Evolutionary conservation across 2,329 filamentous ascomycete genomes (phyloP).

Genomic region (Pyrenophora seminiperda): DNA sequence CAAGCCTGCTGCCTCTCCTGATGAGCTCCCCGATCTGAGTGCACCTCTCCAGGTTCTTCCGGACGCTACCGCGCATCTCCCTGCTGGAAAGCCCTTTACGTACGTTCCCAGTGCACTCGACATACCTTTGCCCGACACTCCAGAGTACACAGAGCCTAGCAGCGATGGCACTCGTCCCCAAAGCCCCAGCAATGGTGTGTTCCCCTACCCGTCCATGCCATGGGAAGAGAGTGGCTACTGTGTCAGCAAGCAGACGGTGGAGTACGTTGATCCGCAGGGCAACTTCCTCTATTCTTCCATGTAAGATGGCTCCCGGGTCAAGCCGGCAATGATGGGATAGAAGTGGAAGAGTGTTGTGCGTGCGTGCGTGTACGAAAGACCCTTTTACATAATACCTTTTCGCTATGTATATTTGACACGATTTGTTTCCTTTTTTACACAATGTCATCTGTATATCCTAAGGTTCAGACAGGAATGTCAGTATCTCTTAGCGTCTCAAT

Average conservation of each 20-base stretch:
- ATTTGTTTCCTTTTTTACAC: constrained; percentile 14
- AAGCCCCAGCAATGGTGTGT: constrained; percentile 14
- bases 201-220: constrained; percentile 24
- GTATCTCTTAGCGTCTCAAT: constrained; percentile 4
- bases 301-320: constrained; percentile 7
- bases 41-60: constrained; percentile 36
- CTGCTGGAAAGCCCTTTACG: constrained; percentile 38
- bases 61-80: constrained; percentile 34
- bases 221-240: constrained; percentile 42
- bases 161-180: constrained; percentile 7
- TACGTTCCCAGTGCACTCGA: constrained; percentile 33
- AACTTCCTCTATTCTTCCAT: constrained; percentile 39
- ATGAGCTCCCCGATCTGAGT: constrained; percentile 38
- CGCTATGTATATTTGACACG: constrained; percentile 11
- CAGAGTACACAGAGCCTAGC: constrained; percentile 18
- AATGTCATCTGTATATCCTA: constrained; percentile 14
- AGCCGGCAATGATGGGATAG: neutral
- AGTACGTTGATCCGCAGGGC: constrained; percentile 43
- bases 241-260: constrained; percentile 36
- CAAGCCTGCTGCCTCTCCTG: constrained; percentile 28
- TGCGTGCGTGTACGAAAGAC: constrained; percentile 7
- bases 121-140: constrained; percentile 20
- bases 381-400: constrained; percentile 17
- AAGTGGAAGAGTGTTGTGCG: neutral
- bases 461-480: constrained; percentile 2